phyloP scores from a whole-genome alignment of 2,329 filamentous ascomycete species.

The Exophiala aquamarina region DNA sequence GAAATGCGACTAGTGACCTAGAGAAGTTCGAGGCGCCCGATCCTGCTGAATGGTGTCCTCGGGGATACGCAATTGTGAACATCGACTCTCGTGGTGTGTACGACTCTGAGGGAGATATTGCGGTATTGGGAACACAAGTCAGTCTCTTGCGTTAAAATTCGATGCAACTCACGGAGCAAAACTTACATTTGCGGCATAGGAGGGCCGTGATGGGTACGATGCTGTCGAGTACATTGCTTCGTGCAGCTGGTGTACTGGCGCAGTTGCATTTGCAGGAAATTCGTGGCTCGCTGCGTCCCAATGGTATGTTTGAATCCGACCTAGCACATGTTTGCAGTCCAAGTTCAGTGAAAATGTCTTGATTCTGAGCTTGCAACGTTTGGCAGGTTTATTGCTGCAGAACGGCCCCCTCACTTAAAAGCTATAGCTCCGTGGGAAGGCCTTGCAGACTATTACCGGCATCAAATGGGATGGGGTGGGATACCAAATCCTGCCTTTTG shows the following conservation, averaged over 20 bases:
- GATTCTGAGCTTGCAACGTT: neutral
- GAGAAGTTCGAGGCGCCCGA: conserved; percentile 31
- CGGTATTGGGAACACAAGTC: conserved; percentile 4
- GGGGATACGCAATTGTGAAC: conserved; percentile 35
- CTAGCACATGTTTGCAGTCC: no score
- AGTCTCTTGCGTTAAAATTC: neutral
- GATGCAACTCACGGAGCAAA: neutral
- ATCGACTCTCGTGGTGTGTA: conserved; percentile 31
- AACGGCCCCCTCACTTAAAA: no score
- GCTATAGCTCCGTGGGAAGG: conserved; percentile 29
- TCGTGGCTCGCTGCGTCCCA: conserved; percentile 43
- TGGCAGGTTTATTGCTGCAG: conserved; percentile 40
- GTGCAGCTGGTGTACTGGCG: conserved; percentile 44
- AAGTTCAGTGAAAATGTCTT: neutral
- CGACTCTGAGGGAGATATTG: conserved; percentile 31
- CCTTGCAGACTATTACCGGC: conserved; percentile 46
- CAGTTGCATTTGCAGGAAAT: conserved; percentile 45
- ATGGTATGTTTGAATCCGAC: conserved; percentile 32
- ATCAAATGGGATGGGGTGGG: conserved; percentile 48
- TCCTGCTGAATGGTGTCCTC: conserved; percentile 32
- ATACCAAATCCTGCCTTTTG: conserved; percentile 16
- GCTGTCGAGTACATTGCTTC: conserved; percentile 40
- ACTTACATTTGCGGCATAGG: conserved; percentile 27
- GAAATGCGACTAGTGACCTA: conserved; percentile 14
- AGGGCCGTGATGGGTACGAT: conserved; percentile 48